Percentiles rank a stretch among this genome's conserved stretches.
Evolutionary conservation across 805 yeast species (phyloP).

Genomic region (Saturnispora zaruensis): DNA sequence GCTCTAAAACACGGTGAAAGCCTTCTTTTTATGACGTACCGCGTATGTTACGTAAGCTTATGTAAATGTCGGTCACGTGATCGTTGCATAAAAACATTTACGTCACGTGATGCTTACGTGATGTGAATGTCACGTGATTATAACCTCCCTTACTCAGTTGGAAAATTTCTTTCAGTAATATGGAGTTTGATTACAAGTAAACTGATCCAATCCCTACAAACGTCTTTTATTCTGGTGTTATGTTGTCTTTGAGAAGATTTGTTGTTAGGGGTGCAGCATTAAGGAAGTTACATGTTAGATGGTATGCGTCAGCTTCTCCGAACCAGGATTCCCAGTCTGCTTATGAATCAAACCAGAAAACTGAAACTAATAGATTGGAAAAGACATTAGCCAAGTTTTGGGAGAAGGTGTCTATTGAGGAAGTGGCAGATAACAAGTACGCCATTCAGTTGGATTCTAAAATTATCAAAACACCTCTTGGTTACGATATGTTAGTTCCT

Average conservation of each 20-base stretch:
- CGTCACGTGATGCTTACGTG: background rate
- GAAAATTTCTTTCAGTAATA: no score
- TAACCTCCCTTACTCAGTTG: no score
- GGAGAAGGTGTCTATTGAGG: slow-evolving; percentile 52
- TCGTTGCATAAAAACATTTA: no score
- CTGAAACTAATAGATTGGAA: slow-evolving; percentile 63
- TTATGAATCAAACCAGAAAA: slow-evolving; percentile 40
- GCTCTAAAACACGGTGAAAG: background rate
- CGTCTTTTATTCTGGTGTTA: background rate
- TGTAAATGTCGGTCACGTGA: background rate
- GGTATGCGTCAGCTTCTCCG: slow-evolving; percentile 8
- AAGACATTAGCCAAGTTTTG: slow-evolving; percentile 70
- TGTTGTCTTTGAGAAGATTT: background rate
- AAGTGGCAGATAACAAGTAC: slow-evolving; percentile 27
- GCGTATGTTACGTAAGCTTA: slow-evolving; percentile 2
- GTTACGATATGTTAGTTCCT: slow-evolving; percentile 62
- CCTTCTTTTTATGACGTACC: background rate
- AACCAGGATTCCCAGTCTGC: slow-evolving; percentile 8
- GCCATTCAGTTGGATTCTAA: slow-evolving; percentile 64
- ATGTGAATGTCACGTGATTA: background rate
- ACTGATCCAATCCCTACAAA: no score
- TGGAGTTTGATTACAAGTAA: no score
- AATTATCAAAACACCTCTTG: slow-evolving; percentile 78
- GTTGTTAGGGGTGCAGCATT: background rate
- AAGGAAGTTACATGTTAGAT: background rate